Base-by-base conservation (phyloP, 2,329 filamentous ascomycete genomes). In the Lojkania enalia region DNA sequence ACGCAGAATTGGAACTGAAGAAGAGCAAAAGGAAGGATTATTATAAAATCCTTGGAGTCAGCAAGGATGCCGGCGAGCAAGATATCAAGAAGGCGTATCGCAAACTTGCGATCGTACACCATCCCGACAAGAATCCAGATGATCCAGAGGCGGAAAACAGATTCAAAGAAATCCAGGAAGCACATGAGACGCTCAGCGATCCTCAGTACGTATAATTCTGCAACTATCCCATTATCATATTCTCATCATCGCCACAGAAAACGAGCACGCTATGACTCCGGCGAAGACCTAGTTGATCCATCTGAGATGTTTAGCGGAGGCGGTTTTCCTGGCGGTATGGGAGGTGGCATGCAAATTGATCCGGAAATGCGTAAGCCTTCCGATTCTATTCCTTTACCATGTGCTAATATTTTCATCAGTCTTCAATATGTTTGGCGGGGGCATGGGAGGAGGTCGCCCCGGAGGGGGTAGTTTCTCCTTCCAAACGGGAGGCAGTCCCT, bases 91-190 rank as follows among this genome's bases (percentile, higher is more conserved):
- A 91, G 76, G 94, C 92, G 1, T 99, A 99, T 77, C 85, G 92
- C 55, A 96, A 94, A 73, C 80, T 96, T 65, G 94, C 94, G 44
- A 92, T 99, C 58, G 79, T 91, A 54, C 88, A 96, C 68, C 94
- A 99, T 71, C 94, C 94, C 2, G 94, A 99, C 76, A 99, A 99
- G 83, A 99, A 97, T 74, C 89, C 87, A 1, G 88, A 87, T 51
- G 88, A 96, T 60, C 81, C 84, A 46, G 79, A 83, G 39, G 94
- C 94, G 51, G 92, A 90, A 62, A 87, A 89, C 59, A 85, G 88
- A 64, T 99, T 99, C 81, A 97, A 99, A 81, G 94, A 99, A 68
- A 88, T 96, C 68, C 88, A 90, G 61, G 94, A 99, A 77, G 92
- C 92, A 30, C 96, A 99, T 69, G 94, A 99, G 74, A 95, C 87